phyloP scores from a whole-genome alignment of 1,284 basidiomycete species.

The Cryptococcus sp. region DNA sequence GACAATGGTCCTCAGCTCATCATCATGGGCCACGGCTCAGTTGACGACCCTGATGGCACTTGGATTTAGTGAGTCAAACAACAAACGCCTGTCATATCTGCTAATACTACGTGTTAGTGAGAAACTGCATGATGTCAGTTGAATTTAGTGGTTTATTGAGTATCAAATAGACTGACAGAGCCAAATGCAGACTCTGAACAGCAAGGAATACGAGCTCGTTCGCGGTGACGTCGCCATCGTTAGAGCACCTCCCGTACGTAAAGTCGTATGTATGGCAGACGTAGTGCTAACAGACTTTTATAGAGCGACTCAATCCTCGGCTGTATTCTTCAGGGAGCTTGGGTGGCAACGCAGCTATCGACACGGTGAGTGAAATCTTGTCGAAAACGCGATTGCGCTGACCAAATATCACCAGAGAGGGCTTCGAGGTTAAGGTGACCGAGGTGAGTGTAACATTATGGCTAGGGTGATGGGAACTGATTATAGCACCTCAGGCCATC shows the following conservation, averaged over 20 bases:
- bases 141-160: conserved; percentile 6
- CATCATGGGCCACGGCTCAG: conserved; percentile 82
- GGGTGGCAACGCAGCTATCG: conserved; percentile 45
- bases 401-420: conserved; percentile 72
- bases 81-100: neutral
- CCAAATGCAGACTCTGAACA: conserved; percentile 31
- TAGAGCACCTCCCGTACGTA: conserved; percentile 44
- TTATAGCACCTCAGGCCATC: conserved; percentile 56
- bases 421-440: conserved; percentile 89
- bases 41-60: conserved; percentile 57
- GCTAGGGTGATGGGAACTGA: neutral
- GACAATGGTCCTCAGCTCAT: conserved; percentile 74
- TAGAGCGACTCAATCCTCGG: conserved; percentile 45
- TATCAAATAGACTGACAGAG: neutral
- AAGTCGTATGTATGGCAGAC: neutral
- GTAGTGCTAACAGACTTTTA: neutral
- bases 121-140: conserved; percentile 61
- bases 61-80: conserved; percentile 64
- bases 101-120: conserved; percentile 53
- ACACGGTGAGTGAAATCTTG: conserved; percentile 22
- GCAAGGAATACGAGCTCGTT: conserved; percentile 35
- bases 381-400: conserved; percentile 34
- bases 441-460: conserved; percentile 56
- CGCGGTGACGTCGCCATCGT: conserved; percentile 45
- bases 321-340: conserved; percentile 48